Evolutionary conservation across 306 rosid species (phyloP).

Genomic region (Phaseolus lunatus): DNA sequence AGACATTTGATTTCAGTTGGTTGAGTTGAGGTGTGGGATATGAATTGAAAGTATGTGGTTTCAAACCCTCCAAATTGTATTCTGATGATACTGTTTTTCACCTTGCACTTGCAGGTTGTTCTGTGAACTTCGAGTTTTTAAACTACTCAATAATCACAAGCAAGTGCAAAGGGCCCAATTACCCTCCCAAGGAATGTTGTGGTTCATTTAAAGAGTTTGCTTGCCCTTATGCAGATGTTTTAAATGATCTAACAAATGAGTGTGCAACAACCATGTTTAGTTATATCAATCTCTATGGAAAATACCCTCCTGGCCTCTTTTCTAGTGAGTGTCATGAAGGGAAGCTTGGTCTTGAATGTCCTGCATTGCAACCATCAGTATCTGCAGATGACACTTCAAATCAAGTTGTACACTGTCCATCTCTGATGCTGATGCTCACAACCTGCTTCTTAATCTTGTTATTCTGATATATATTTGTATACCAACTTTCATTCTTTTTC

Average conservation of each 20-base stretch:
- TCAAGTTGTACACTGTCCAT: slow-evolving; percentile 48
- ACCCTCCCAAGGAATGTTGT: slow-evolving; percentile 68
- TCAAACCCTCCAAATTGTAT: neutral
- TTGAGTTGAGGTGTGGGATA: too few relatives aligned
- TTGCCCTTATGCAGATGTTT: slow-evolving; percentile 71
- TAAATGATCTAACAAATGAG: slow-evolving; percentile 77
- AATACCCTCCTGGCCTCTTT: slow-evolving; percentile 95
- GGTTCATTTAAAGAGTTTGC: slow-evolving; percentile 74
- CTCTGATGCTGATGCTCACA: slow-evolving; percentile 50
- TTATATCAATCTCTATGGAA: slow-evolving; percentile 88
- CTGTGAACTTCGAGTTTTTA: slow-evolving; percentile 85
- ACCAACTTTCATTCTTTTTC: slow-evolving; percentile 38
- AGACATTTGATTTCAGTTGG: neutral
- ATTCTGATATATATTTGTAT: slow-evolving; percentile 47
- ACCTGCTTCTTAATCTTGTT: slow-evolving; percentile 52
- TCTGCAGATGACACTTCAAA: slow-evolving; percentile 46
- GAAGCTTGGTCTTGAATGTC: slow-evolving; percentile 74
- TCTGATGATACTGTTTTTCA: slow-evolving; percentile 30
- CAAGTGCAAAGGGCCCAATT: slow-evolving; percentile 90
- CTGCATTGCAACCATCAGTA: slow-evolving; percentile 66
- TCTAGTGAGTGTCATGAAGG: slow-evolving; percentile 75
- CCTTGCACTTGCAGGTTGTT: slow-evolving; percentile 73
- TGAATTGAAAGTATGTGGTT: neutral
- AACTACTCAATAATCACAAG: slow-evolving; percentile 87
- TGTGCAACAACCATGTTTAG: slow-evolving; percentile 97